phyloP scores from a whole-genome alignment of 768 basidiomycete species.

The Mycena indigotica region DNA sequence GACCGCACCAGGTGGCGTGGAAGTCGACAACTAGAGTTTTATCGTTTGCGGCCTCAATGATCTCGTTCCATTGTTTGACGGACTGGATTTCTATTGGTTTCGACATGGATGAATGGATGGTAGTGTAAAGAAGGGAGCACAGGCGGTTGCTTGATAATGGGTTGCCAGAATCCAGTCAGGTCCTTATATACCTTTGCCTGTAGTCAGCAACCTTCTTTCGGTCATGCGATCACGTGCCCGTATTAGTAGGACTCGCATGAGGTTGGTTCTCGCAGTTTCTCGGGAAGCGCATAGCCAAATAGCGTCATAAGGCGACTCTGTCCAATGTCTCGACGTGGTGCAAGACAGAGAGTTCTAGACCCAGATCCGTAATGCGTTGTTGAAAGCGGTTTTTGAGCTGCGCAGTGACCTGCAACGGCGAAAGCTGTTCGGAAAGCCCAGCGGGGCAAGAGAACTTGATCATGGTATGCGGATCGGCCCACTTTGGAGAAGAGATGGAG shows the following conservation, averaged over 20 bases:
- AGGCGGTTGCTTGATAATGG: background rate
- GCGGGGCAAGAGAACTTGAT: constrained; percentile 63
- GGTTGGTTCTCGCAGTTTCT: background rate
- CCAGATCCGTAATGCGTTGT: constrained; percentile 29
- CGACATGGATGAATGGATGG: constrained; percentile 10
- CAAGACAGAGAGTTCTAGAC: constrained; percentile 28
- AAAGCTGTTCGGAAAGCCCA: constrained; percentile 24
- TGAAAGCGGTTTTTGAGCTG: constrained; percentile 38
- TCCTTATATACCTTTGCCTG: background rate
- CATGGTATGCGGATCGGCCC: constrained; percentile 37
- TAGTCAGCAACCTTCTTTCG: background rate
- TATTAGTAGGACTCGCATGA: background rate
- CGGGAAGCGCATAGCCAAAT: background rate
- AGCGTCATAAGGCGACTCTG: constrained; percentile 48
- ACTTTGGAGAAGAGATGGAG: constrained; percentile 22
- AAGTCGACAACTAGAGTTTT: constrained; percentile 24
- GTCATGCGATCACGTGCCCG: background rate
- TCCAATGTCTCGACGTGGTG: constrained; percentile 43
- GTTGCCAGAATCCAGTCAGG: no score
- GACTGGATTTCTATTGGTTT: constrained; percentile 25
- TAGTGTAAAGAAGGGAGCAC: background rate
- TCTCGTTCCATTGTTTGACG: constrained; percentile 24
- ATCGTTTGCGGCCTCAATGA: constrained; percentile 16
- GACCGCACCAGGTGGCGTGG: constrained; percentile 25
- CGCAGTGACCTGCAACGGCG: constrained; percentile 29